Base-by-base conservation (phyloP, 352 stramenopile species). In the Phytophthora hibernalis region DNA sequence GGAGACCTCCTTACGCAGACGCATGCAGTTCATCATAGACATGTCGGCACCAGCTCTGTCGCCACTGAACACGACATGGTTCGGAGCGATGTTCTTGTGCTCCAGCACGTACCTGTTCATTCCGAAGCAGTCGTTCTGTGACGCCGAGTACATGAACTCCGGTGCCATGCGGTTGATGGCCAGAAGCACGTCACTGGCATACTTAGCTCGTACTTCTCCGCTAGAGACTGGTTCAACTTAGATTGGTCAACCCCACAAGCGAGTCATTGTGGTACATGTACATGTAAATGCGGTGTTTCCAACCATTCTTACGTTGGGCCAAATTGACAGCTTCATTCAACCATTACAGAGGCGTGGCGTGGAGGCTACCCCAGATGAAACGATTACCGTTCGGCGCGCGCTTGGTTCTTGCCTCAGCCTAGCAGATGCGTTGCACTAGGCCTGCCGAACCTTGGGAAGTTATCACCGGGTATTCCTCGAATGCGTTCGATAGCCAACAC, bases 101-200 rank as follows among this genome's bases (percentile, higher is more conserved):
- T 61, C 10, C 15, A 83, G 45, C 7, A 89, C 51, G 35, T 81
- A 68, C 44, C 83, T 69, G 55, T 80, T 82, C 55, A 79, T 82
- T 13, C 50, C 28, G 15, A 79, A 59, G 15, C 65, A 69, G 61
- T 89, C 80, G 43, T 89, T 63, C 12, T 74, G 44, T 4, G 77
- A 64, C 3, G 63, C 53, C 15, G 80, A 77, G 58, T 73, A 89
- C 37, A 65, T 37, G 44, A 68, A 56, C 33, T 83, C 60, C 2
- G 77, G 75, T 5, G 74, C 64, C 70, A 85, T 89, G 43, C 75
- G 80, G 70, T 86, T 86, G 61, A 83, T 89, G 18, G 72, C 75
- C 12, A 89, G 61, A 22, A 86, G 66, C 24, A 78, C 75, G 24
- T 85, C 69, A 85, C 70, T 1, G 55, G 57, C 44, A 71, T 62